These are phyloP conservation scores for Boletus pseudo-olivaceus DNA, from an alignment of 768 basidiomycete genomes.

Conservation along the genomic window DNA sequence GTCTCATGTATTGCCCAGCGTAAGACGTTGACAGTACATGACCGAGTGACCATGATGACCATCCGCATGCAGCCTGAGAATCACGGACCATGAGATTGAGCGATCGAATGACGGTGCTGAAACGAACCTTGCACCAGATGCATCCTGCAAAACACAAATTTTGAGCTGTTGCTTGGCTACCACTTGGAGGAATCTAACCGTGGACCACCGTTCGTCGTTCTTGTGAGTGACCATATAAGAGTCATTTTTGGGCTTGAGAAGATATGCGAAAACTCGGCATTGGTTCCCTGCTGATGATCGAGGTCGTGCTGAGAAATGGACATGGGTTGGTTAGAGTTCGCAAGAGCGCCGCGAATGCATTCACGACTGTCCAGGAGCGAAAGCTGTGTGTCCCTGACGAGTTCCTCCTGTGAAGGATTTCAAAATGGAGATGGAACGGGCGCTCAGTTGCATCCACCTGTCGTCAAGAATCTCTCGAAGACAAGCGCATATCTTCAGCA, in stretches of 20 bases:
- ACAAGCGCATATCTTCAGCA: slow-evolving; percentile 28
- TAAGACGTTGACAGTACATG: too few relatives aligned
- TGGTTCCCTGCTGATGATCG: too few relatives aligned
- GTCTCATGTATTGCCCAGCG: too few relatives aligned
- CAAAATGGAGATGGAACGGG: slow-evolving; percentile 21
- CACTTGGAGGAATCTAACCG: too few relatives aligned
- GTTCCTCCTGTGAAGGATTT: slow-evolving; percentile 1
- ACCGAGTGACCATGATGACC: slow-evolving; percentile 42
- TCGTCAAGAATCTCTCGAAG: slow-evolving; percentile 22
- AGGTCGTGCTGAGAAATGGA: too few relatives aligned
- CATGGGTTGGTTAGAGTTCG: neutral
- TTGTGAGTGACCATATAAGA: too few relatives aligned
- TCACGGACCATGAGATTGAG: neutral
- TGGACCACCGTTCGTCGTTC: too few relatives aligned
- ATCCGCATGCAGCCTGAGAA: slow-evolving; percentile 46
- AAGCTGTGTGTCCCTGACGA: slow-evolving; percentile 29
- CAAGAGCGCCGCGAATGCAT: slow-evolving; percentile 26
- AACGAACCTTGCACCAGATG: slow-evolving; percentile 3
- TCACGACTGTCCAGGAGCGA: slow-evolving; percentile 28
- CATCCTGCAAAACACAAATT: too few relatives aligned
- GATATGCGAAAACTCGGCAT: too few relatives aligned
- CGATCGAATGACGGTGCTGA: slow-evolving; percentile 33
- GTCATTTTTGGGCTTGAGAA: too few relatives aligned
- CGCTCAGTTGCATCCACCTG: slow-evolving; percentile 32
- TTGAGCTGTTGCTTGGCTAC: too few relatives aligned